A percentile compares a stretch with the other conserved stretches of the same genome.
phyloP scores from a whole-genome alignment of 768 basidiomycete genomes.

The Mycena latifolia region DNA sequence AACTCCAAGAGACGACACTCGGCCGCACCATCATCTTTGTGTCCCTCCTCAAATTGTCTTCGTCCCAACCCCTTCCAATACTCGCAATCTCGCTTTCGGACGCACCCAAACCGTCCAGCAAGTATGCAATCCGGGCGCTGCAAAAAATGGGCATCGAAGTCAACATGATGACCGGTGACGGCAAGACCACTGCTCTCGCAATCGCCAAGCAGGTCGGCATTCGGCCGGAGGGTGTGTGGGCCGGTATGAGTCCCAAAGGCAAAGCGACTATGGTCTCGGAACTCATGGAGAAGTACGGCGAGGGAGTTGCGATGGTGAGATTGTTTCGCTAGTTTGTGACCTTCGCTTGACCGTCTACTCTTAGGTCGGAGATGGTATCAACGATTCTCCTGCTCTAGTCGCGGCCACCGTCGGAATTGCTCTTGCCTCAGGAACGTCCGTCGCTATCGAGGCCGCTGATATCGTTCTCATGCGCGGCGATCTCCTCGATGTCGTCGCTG shows the following conservation, averaged over 20 bases:
- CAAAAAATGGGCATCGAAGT: conserved; percentile 93
- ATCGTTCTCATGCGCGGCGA: conserved; percentile 98
- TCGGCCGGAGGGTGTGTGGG: conserved; percentile 84
- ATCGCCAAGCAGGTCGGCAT: conserved; percentile 95
- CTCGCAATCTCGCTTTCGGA: conserved; percentile 91
- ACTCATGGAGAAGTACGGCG: conserved; percentile 76
- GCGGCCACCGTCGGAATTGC: conserved; percentile 98
- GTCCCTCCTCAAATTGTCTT: conserved; percentile 65
- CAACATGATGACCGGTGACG: conserved; percentile 95
- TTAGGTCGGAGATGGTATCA: conserved; percentile 98
- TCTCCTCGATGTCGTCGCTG: conserved; percentile 96
- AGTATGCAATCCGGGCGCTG: conserved; percentile 84
- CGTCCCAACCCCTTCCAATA: conserved; percentile 67
- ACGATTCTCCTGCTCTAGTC: conserved; percentile 97
- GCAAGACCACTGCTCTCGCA: conserved; percentile 85
- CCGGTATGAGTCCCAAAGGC: conserved; percentile 94
- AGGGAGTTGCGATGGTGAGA: conserved; percentile 90
- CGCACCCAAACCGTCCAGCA: conserved; percentile 86
- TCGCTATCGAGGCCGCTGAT: conserved; percentile 98
- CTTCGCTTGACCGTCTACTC: conserved; percentile 13
- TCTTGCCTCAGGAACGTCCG: conserved; percentile 94
- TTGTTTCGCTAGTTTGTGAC: conserved; percentile 39
- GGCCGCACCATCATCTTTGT: conserved; percentile 93
- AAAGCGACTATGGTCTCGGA: conserved; percentile 90
- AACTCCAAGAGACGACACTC: conserved; percentile 72